These are phyloP conservation scores for Stipa capillata DNA, from an alignment of 176 grass and related monocot genomes.

Conservation along the genomic window DNA sequence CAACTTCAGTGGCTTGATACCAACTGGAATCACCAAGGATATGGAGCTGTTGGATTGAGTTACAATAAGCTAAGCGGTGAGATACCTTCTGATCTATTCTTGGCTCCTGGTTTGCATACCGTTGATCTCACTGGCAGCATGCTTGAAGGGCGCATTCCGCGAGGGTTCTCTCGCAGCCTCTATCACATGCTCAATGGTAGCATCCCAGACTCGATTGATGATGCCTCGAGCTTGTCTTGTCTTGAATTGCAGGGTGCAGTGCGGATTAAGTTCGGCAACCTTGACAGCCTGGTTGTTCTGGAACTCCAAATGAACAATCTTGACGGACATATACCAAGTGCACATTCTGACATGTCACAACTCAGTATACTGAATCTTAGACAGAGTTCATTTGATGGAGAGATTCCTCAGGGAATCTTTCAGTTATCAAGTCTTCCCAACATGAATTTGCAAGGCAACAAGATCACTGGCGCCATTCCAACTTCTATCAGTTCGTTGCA, in stretches of 20 bases:
- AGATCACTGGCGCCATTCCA: constrained; percentile 25
- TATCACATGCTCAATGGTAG: constrained; percentile 18
- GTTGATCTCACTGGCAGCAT: too few species aligned
- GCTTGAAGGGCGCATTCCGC: too few species aligned
- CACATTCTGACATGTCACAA: constrained; percentile 13
- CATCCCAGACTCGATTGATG: too few species aligned
- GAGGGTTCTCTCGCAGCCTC: too few species aligned
- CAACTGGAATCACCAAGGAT: too few species aligned
- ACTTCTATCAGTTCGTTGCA: not conserved
- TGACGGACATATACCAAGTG: constrained; percentile 16
- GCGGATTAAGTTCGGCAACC: constrained; percentile 17
- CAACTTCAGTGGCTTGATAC: too few species aligned
- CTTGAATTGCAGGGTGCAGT: constrained; percentile 21
- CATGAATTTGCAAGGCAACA: not conserved
- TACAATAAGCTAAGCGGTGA: too few species aligned
- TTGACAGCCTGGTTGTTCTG: constrained; percentile 22
- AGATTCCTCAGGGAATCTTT: constrained; percentile 3
- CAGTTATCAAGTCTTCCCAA: not conserved
- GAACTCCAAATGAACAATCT: constrained; percentile 33
- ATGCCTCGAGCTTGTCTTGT: too few species aligned
- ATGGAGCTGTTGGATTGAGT: too few species aligned
- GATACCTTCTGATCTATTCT: too few species aligned
- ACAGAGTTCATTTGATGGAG: constrained; percentile 30
- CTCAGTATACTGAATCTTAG: constrained; percentile 38
- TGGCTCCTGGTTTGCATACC: too few species aligned